Percentiles rank a stretch among this genome's conserved stretches.
phyloP scores from a whole-genome alignment of 2,329 filamentous ascomycete genomes.

The Paraconiothyrium sp. region DNA sequence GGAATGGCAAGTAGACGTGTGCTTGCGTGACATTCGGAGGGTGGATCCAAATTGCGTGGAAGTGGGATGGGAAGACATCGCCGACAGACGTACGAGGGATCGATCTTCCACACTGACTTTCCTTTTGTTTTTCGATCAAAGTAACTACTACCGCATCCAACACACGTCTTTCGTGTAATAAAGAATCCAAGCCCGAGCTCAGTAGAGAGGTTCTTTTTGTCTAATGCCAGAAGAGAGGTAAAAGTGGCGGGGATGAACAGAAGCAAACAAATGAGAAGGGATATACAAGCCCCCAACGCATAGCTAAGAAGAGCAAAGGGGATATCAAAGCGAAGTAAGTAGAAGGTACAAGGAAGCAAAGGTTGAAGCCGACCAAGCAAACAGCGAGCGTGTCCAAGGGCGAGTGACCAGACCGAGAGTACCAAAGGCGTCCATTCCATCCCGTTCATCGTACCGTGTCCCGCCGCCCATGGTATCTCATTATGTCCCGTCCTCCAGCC shows the following conservation, averaged over 20 bases:
- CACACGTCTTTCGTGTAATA: not conserved
- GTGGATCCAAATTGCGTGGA: no score
- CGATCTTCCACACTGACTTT: not conserved
- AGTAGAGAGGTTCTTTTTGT: not conserved
- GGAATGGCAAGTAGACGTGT: no score
- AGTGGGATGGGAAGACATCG: not conserved
- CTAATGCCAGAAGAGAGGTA: slow-evolving; percentile 3
- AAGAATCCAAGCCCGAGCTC: not conserved
- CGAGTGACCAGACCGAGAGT: not conserved
- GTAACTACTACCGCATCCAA: not conserved
- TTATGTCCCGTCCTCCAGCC: slow-evolving; percentile 4
- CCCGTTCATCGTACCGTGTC: not conserved
- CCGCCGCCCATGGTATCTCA: slow-evolving; percentile 10
- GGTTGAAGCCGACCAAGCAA: not conserved
- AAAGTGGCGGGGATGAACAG: not conserved
- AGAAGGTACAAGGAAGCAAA: slow-evolving; percentile 12
- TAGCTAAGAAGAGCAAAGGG: slow-evolving; percentile 12
- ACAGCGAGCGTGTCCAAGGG: not conserved
- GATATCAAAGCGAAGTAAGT: slow-evolving; percentile 17
- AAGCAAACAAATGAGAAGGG: not conserved
- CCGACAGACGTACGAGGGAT: not conserved
- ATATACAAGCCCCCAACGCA: slow-evolving; percentile 3
- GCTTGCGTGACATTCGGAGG: no score
- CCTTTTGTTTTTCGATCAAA: not conserved
- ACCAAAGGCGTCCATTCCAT: not conserved